Conservation (phyloP, 192 early-diverging fungal species). For the Chytriomyces sp. region DNA sequence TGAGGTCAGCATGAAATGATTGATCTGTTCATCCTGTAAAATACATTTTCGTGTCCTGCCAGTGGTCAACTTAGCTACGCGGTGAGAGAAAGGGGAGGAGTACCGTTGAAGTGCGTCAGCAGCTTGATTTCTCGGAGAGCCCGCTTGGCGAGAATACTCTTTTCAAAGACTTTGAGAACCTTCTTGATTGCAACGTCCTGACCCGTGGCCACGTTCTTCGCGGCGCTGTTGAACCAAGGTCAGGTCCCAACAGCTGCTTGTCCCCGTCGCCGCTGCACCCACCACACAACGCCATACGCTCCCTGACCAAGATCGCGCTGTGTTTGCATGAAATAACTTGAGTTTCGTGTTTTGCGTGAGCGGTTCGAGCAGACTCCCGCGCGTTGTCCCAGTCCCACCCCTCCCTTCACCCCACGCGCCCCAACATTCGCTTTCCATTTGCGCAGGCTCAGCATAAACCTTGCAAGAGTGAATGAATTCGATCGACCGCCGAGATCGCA, state of each 20-base stretch:
- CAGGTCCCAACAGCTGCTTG: too few species aligned
- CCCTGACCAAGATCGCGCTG: slow-evolving; percentile 76
- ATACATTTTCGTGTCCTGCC: slow-evolving; percentile 7
- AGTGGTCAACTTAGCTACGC: too few species aligned
- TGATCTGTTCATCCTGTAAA: not conserved
- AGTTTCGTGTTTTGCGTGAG: not conserved
- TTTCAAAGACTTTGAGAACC: slow-evolving; percentile 65
- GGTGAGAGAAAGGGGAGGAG: slow-evolving; percentile 6
- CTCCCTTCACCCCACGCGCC: not conserved
- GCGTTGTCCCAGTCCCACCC: not conserved
- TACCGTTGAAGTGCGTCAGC: slow-evolving; percentile 68
- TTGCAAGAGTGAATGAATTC: not conserved
- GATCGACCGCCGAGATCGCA: not conserved
- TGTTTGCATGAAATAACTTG: slow-evolving; percentile 7
- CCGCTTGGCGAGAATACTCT: slow-evolving; percentile 70
- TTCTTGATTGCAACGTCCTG: slow-evolving; percentile 71
- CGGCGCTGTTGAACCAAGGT: slow-evolving; percentile 33
- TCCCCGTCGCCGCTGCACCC: slow-evolving; percentile 44
- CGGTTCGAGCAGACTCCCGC: not conserved
- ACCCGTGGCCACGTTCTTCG: slow-evolving; percentile 42
- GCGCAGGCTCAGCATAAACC: not conserved
- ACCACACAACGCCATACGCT: slow-evolving; percentile 94
- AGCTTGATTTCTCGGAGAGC: slow-evolving; percentile 75
- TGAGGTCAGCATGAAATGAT: too few species aligned
- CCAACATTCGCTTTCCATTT: not conserved